Conservation (phyloP, 352 stramenopile genomes). For the Achlya hypogyna region DNA sequence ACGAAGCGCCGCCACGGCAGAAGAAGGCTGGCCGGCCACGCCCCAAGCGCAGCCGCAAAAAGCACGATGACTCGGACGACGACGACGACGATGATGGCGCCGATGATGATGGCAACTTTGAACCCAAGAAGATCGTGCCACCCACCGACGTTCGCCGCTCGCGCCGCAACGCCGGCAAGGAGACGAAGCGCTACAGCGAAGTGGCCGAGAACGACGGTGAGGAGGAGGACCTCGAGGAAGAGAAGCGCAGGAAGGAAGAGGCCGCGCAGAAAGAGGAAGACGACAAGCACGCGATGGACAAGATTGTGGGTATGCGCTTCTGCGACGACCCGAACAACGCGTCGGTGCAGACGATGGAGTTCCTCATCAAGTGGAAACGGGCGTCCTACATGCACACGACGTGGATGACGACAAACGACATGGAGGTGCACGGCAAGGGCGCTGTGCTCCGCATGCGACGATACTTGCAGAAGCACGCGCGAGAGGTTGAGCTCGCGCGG, state of each 20-base stretch:
- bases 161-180: conserved; percentile 71
- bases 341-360: conserved; percentile 78
- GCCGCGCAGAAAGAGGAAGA: conserved; percentile 27
- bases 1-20: neutral
- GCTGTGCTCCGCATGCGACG: conserved; percentile 76
- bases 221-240: conserved; percentile 60
- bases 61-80: conserved; percentile 53
- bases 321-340: conserved; percentile 58
- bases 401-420: conserved; percentile 93
- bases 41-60: conserved; percentile 55
- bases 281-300: conserved; percentile 86
- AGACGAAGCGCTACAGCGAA: conserved; percentile 80
- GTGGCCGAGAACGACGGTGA: conserved; percentile 53
- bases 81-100: conserved; percentile 26
- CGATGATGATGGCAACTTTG: conserved; percentile 41
- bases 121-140: neutral
- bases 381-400: conserved; percentile 96
- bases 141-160: conserved; percentile 36
- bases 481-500: conserved; percentile 59
- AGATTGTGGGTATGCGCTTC: conserved; percentile 87
- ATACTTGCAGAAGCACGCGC: conserved; percentile 82
- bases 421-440: conserved; percentile 82
- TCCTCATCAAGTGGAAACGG: conserved; percentile 99
- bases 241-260: conserved; percentile 30
- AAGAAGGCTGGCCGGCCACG: conserved; percentile 12